phyloP scores from a whole-genome alignment of 108 stramenopile species.

The Cyclotella atomus region DNA sequence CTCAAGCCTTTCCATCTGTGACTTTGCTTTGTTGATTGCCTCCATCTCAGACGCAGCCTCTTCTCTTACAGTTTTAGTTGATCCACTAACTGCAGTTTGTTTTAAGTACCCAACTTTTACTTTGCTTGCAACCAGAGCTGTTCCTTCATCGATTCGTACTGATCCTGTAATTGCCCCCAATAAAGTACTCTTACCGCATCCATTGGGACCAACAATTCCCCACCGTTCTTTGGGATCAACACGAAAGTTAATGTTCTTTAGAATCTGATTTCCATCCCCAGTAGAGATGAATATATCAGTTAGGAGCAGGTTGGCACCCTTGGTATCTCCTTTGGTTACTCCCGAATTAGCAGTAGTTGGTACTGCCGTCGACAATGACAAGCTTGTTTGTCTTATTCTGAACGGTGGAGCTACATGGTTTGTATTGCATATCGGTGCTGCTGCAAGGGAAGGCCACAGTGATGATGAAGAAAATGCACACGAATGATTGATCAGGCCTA shows the following conservation, averaged over 20 bases:
- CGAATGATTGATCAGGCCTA: no score
- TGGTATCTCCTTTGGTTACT: conserved; percentile 66
- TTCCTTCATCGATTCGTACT: conserved; percentile 64
- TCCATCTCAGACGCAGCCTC: conserved; percentile 91
- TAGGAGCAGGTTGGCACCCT: conserved; percentile 76
- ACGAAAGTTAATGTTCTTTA: conserved; percentile 71
- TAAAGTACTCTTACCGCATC: conserved; percentile 57
- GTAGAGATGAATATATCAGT: conserved; percentile 70
- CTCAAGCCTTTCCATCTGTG: conserved; percentile 49
- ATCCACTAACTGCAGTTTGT: conserved; percentile 89
- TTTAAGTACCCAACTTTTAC: conserved; percentile 79
- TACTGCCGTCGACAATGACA: conserved; percentile 5
- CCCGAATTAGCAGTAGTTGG: conserved; percentile 18
- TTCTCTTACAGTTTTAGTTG: conserved; percentile 81
- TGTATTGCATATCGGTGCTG: no score
- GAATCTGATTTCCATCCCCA: conserved; percentile 58
- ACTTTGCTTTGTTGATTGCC: conserved; percentile 61
- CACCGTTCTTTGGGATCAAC: conserved; percentile 77
- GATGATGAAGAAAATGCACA: no score
- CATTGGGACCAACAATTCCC: conserved; percentile 78
- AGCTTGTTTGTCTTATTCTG: not conserved
- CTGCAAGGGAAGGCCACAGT: no score
- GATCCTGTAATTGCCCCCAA: conserved; percentile 69
- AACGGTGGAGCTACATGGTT: no score
- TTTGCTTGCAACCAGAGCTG: conserved; percentile 61